Evolutionary conservation across 495 filamentous ascomycete genomes (phyloP), one percentile per base, ranked within the genome.

Genomic region (Physcia stellaris): DNA sequence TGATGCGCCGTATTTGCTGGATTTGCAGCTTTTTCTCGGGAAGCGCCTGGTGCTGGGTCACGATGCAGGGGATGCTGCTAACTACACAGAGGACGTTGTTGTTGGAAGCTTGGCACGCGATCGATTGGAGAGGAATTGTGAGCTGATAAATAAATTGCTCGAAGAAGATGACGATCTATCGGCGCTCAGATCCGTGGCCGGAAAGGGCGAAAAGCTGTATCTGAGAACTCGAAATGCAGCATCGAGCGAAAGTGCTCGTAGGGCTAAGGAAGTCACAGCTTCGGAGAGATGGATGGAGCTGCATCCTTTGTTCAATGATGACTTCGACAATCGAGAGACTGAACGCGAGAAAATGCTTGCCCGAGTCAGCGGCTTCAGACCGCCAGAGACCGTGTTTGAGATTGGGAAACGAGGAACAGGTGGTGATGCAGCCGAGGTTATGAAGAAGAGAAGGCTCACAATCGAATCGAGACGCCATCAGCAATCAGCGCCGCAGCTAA

Each of bases 381-480:
- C 90, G 1, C 68, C 76, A 35, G 92, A 99, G 52, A 94, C 90
- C 0, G 77, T 99, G 17, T 96, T 99, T 50, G 90, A 99, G 54
- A 77, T 93, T 43, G 80, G 86, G 2, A 77, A 79, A 40, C 67
- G 74, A 41, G 70, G 62, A 20, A 57, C 51, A 23, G 53, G 48
- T 31, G 62, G 66, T 40, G 83, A 82, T 50, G 72, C 85, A 7
- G 82, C 81, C 6, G 82, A 93, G 32, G 66, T 92, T 17, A 83
- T 94, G 66, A 77, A 79, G 40, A 68, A 56, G 57, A 72, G 62
- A 66, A 75, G 66, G 67, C 83, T 48, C 32, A 66, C 51, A 23
- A 60, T 61, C 38, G 63, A 66, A 35, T 35, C 17, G 27, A 48
- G 42, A 60, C 56, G 46, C 62, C 37, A 23, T 16, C 42, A 66